phyloP scores from a whole-genome alignment of 2,329 filamentous ascomycete species.

The Stachybotrys elegans region DNA sequence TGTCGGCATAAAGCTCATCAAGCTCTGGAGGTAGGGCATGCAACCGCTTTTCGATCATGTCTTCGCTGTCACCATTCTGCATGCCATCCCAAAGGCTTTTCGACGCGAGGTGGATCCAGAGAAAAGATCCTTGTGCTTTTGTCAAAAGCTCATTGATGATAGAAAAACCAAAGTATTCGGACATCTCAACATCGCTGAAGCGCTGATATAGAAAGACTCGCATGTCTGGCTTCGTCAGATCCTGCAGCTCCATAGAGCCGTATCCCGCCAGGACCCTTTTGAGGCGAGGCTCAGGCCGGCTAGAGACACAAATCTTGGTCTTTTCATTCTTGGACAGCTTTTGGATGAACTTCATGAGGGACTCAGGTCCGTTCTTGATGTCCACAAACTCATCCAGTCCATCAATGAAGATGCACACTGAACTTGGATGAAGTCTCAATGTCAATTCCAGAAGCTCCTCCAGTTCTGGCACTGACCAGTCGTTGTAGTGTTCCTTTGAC shows the following conservation, averaged over 20 bases:
- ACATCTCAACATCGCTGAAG: background rate
- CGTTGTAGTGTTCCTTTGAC: constrained; percentile 5
- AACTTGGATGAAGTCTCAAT: background rate
- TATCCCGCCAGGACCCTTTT: too few species aligned
- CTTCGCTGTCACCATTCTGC: background rate
- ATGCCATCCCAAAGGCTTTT: background rate
- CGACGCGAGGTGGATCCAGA: constrained; percentile 5
- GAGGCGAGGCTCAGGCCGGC: too few species aligned
- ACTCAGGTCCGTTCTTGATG: background rate
- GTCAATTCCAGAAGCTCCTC: background rate
- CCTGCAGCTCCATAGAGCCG: constrained; percentile 3
- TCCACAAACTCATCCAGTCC: constrained; percentile 12
- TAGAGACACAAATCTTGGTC: too few species aligned
- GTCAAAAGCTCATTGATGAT: background rate
- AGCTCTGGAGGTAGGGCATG: background rate
- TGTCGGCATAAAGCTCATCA: constrained; percentile 4
- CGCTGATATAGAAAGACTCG: background rate
- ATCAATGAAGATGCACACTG: constrained; percentile 13
- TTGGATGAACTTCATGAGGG: too few species aligned
- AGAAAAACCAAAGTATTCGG: background rate
- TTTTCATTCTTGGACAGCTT: too few species aligned
- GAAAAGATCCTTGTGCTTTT: constrained; percentile 8
- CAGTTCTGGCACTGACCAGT: constrained; percentile 10
- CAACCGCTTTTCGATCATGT: background rate
- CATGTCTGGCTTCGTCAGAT: constrained; percentile 4